Conservation (phyloP, 768 basidiomycete genomes). For the Boletus eberwhitei region DNA sequence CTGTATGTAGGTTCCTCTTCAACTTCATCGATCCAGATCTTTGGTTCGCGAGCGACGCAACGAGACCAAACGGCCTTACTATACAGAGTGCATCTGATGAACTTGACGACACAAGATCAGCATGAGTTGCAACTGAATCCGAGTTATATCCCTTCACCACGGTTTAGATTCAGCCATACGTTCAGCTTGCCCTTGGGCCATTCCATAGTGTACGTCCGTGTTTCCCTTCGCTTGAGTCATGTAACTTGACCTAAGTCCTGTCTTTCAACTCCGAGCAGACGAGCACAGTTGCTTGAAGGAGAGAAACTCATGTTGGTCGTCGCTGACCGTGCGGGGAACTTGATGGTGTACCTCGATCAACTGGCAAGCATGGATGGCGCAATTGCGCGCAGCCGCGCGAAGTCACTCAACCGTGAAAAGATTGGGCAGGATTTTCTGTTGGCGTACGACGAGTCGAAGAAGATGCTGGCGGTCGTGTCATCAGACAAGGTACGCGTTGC, state of each 20-base stretch:
- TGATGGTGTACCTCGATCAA: conserved; percentile 40
- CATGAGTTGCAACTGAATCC: conserved; percentile 27
- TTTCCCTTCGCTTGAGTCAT: neutral
- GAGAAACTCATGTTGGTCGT: conserved; percentile 43
- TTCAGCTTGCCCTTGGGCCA: conserved; percentile 21
- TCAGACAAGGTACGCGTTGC: conserved; percentile 35
- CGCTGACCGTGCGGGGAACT: conserved; percentile 31
- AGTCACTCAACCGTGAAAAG: conserved; percentile 41
- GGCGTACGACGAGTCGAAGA: conserved; percentile 51
- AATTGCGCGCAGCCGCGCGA: conserved; percentile 25
- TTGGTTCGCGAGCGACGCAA: conserved; percentile 3
- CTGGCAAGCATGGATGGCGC: conserved; percentile 31
- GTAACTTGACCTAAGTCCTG: neutral
- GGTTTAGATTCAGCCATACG: conserved; percentile 9
- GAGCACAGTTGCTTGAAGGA: conserved; percentile 40
- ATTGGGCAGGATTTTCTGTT: conserved; percentile 43
- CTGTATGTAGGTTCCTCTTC: neutral
- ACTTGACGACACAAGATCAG: conserved; percentile 27
- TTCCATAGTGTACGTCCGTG: conserved; percentile 16
- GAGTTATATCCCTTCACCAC: conserved; percentile 21
- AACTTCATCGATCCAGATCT: neutral
- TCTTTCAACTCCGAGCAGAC: conserved; percentile 16
- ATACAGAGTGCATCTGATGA: conserved; percentile 26
- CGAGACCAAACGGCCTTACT: conserved; percentile 11
- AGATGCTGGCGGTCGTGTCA: conserved; percentile 45